These are phyloP conservation scores for Triticum urartu DNA, from an alignment of 176 grass and related monocot species.

Conservation along the genomic window DNA sequence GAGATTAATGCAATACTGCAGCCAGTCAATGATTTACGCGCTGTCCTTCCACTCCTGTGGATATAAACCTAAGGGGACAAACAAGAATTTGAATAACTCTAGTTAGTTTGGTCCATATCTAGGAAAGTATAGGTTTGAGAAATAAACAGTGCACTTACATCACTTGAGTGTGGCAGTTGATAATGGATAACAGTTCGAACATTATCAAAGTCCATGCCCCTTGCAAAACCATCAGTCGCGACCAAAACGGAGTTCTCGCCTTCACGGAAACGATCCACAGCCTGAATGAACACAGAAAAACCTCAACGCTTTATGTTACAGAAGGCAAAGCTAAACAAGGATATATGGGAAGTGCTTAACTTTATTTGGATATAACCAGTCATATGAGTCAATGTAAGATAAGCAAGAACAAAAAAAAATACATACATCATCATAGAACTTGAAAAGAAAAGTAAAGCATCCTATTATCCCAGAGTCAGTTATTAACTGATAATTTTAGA, in stretches of 20 bases:
- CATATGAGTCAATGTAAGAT: neutral
- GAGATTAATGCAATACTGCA: constrained; percentile 87
- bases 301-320: constrained; percentile 1
- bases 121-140: neutral
- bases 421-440: neutral
- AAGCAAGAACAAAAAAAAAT: neutral
- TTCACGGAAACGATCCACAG: constrained; percentile 87
- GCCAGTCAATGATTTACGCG: constrained; percentile 69
- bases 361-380: neutral
- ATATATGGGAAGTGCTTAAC: neutral
- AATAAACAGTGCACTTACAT: constrained; percentile 51
- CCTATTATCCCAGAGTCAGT: neutral
- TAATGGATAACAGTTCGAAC: constrained; percentile 92
- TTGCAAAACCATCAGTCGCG: constrained; percentile 87
- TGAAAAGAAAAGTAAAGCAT: constrained; percentile 3
- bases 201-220: constrained; percentile 88
- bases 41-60: constrained; percentile 96
- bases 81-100: constrained; percentile 1
- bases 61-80: constrained; percentile 77
- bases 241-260: constrained; percentile 67
- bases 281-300: constrained; percentile 43
- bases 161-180: constrained; percentile 86
- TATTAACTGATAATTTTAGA: neutral
- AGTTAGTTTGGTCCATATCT: constrained; percentile 13
- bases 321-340: constrained; percentile 11